Evolutionary conservation across 345 rosid genomes (phyloP).

Genomic region (Salix dunnii): DNA sequence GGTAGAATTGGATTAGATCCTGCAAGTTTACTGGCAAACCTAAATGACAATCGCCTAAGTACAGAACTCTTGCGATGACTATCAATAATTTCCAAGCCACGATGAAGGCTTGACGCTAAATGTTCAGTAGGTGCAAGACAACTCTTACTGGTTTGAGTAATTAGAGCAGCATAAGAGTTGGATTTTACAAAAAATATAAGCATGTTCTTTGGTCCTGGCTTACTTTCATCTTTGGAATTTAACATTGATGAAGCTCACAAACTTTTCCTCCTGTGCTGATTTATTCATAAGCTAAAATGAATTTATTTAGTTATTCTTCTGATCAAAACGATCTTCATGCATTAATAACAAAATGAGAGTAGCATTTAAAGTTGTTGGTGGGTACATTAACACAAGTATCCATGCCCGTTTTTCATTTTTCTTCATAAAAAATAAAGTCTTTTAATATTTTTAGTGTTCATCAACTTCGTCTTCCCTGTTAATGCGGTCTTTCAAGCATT

Average conservation of each 20-base stretch:
- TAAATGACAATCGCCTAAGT: constrained; percentile 65
- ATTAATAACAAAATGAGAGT: too few relatives aligned
- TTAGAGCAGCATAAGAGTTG: constrained; percentile 27
- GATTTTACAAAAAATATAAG: constrained; percentile 39
- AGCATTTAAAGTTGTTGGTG: neutral
- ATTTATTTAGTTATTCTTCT: too few relatives aligned
- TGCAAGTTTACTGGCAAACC: constrained; percentile 60
- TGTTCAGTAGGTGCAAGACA: constrained; percentile 50
- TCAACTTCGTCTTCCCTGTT: constrained; percentile 11
- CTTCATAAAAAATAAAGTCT: too few relatives aligned
- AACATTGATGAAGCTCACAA: constrained; percentile 70
- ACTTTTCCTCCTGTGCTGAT: constrained; percentile 75
- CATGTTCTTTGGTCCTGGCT: constrained; percentile 30
- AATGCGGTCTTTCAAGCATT: constrained; percentile 16
- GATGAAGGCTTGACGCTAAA: constrained; percentile 96
- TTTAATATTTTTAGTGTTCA: neutral
- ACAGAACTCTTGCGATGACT: constrained; percentile 66
- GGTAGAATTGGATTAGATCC: constrained; percentile 41
- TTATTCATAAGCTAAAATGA: too few relatives aligned
- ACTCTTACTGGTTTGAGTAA: constrained; percentile 39
- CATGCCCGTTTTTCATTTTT: neutral
- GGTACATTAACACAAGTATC: neutral
- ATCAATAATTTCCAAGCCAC: constrained; percentile 83
- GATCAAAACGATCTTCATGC: too few relatives aligned
- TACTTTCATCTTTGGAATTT: constrained; percentile 41